Conservation (phyloP, 139 green algal genomes). For the Astrephomene gubernaculifera region DNA sequence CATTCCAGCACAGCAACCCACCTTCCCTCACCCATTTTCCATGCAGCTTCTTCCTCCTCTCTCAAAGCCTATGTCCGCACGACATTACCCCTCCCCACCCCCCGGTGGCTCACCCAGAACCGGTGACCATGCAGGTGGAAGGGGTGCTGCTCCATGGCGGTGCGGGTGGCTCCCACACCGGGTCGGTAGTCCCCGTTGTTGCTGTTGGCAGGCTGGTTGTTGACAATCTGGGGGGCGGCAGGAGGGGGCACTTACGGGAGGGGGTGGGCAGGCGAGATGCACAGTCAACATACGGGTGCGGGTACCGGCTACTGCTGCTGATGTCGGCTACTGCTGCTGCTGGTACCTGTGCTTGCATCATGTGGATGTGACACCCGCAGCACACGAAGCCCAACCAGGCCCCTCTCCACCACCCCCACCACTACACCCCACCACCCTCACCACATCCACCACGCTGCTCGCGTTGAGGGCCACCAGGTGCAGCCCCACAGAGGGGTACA, state of each 20-base stretch:
- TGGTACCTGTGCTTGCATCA: too few relatives aligned
- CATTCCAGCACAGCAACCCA: neutral
- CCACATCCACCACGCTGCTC: slow-evolving; percentile 46
- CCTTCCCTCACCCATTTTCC: too few relatives aligned
- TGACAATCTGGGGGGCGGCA: slow-evolving; percentile 34
- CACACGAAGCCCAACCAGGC: too few relatives aligned
- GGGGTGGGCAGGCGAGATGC: too few relatives aligned
- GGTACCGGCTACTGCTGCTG: too few relatives aligned
- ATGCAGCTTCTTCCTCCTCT: neutral
- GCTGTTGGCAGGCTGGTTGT: slow-evolving; percentile 53
- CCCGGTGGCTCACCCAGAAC: slow-evolving; percentile 79
- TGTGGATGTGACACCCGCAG: too few relatives aligned
- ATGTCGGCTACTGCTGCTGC: too few relatives aligned
- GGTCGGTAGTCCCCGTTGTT: slow-evolving; percentile 59
- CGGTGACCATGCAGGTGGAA: slow-evolving; percentile 83
- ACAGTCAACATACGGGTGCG: too few relatives aligned
- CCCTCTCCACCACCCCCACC: too few relatives aligned
- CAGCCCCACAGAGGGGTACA: slow-evolving; percentile 52
- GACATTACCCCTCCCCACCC: too few relatives aligned
- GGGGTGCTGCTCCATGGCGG: slow-evolving; percentile 69
- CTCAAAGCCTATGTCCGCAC: too few relatives aligned
- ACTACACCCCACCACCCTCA: neutral
- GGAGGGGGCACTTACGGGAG: too few relatives aligned
- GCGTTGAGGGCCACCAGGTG: slow-evolving; percentile 48
- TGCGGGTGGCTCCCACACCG: slow-evolving; percentile 43